Evolutionary conservation across 2,329 filamentous ascomycete species (phyloP).

Genomic region (Dendrostoma leiphaemia): DNA sequence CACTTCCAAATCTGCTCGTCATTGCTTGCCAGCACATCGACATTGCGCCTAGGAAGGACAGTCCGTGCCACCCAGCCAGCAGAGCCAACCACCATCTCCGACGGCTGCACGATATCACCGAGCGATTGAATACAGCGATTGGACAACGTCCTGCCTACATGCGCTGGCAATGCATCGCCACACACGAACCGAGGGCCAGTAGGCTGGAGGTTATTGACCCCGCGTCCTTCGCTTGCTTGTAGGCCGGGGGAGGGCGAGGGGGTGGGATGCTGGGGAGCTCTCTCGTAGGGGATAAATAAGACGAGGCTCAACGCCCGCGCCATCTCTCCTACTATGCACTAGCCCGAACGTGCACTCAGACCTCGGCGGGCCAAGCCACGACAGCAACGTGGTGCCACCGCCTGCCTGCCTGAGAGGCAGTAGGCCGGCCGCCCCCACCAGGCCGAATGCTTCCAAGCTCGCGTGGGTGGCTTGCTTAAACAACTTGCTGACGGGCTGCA

Average conservation of each 20-base stretch:
- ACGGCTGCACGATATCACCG: not conserved
- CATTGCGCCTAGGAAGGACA: not conserved
- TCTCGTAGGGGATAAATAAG: too few species aligned
- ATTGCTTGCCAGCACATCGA: conserved; percentile 11
- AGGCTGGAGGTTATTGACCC: too few species aligned
- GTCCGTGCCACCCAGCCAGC: not conserved
- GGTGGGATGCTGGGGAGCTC: too few species aligned
- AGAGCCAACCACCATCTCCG: not conserved
- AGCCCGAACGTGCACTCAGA: not conserved
- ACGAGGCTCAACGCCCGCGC: not conserved
- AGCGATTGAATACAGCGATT: not conserved
- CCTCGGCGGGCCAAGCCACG: not conserved
- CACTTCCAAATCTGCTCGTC: not conserved
- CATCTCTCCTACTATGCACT: not conserved
- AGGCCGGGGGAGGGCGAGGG: too few species aligned
- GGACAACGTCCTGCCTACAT: conserved; percentile 1
- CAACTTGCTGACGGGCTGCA: conserved; percentile 6
- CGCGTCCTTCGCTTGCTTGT: not conserved
- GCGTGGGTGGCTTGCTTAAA: conserved; percentile 1
- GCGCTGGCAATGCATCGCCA: conserved; percentile 15
- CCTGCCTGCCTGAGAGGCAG: not conserved
- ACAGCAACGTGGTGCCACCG: not conserved
- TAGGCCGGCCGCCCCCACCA: not conserved
- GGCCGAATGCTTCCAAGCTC: not conserved
- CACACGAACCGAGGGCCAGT: conserved; percentile 3